A percentile compares a stretch with the other conserved stretches of the same genome.
phyloP scores from a whole-genome alignment of 2,329 filamentous ascomycete species.

The Ophiocordyceps camponoti-leonardi region DNA sequence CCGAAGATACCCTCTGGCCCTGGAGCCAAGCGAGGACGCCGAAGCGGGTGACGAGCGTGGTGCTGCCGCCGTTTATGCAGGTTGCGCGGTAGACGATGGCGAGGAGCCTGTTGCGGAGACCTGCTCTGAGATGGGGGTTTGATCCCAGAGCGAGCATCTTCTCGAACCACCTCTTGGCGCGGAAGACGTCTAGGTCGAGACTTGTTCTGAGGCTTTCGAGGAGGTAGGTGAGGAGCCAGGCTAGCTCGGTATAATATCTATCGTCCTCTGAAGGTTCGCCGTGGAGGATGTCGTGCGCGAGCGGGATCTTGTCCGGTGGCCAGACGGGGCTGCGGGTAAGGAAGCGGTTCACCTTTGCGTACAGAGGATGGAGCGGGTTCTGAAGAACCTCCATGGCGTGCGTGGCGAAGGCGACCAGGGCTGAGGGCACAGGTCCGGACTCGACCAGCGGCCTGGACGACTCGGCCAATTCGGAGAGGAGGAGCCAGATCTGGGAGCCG shows the following conservation, averaged over 20 bases:
- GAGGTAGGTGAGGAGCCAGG: slow-evolving; percentile 58
- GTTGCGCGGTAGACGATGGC: slow-evolving; percentile 50
- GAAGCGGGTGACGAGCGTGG: slow-evolving; percentile 62
- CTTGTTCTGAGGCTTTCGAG: slow-evolving; percentile 46
- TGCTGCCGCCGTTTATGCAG: slow-evolving; percentile 53
- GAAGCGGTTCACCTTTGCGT: slow-evolving; percentile 73
- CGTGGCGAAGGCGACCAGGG: slow-evolving; percentile 59
- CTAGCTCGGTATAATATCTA: slow-evolving; percentile 52
- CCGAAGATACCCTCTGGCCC: slow-evolving; percentile 32
- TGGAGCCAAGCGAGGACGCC: slow-evolving; percentile 62
- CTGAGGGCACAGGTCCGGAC: slow-evolving; percentile 46
- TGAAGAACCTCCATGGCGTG: slow-evolving; percentile 52
- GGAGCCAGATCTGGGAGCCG: slow-evolving; percentile 59
- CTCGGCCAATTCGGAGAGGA: slow-evolving; percentile 66
- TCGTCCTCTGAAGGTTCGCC: slow-evolving; percentile 57
- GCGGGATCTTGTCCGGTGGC: slow-evolving; percentile 54
- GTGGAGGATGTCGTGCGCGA: slow-evolving; percentile 45
- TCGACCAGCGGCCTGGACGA: slow-evolving; percentile 43
- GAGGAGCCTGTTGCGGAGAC: slow-evolving; percentile 41
- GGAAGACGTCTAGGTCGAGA: slow-evolving; percentile 43
- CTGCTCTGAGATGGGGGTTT: slow-evolving; percentile 44
- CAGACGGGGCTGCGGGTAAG: slow-evolving; percentile 64
- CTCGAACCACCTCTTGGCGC: slow-evolving; percentile 52
- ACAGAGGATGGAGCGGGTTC: slow-evolving; percentile 67
- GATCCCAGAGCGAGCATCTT: slow-evolving; percentile 52